Evolutionary conservation across 345 rosid genomes (phyloP).

Genomic region (Salix caprea): DNA sequence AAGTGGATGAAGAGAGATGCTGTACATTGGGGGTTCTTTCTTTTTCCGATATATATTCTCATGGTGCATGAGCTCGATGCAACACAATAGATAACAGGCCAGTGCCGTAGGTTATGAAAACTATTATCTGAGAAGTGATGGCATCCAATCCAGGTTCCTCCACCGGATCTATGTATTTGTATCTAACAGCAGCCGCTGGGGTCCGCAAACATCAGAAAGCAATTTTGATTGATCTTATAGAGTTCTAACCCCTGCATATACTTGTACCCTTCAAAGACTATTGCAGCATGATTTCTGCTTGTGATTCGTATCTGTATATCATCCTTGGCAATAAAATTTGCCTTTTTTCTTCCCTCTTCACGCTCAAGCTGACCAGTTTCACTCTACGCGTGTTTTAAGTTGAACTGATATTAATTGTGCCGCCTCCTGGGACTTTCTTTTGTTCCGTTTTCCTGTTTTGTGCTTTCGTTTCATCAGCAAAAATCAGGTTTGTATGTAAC

Average conservation of each 20-base stretch:
- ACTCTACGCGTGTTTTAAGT: not conserved
- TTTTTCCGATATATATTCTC: not conserved
- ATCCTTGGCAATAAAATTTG: slow-evolving; percentile 14
- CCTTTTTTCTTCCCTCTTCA: too few relatives aligned
- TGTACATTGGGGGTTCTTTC: not conserved
- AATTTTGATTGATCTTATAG: slow-evolving; percentile 47
- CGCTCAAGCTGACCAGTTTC: not conserved
- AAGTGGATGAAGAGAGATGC: not conserved
- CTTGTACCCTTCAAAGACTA: not conserved
- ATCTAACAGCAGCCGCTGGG: slow-evolving; percentile 26
- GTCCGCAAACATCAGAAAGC: slow-evolving; percentile 20
- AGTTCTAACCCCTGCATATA: slow-evolving; percentile 17
- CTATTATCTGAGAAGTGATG: not conserved
- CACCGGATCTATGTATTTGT: slow-evolving; percentile 9
- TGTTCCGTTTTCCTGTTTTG: not conserved
- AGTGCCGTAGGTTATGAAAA: not conserved
- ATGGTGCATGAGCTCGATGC: slow-evolving; percentile 8
- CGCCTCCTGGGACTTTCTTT: not conserved
- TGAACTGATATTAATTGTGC: not conserved
- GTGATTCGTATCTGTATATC: slow-evolving; percentile 22
- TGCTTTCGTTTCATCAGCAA: not conserved
- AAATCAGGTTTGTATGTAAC: not conserved
- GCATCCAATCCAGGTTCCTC: slow-evolving; percentile 24
- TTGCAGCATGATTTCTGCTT: not conserved
- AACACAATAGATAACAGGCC: not conserved